Evolutionary conservation across 495 filamentous ascomycete species (phyloP).

Genomic region (Xylaria longipes): DNA sequence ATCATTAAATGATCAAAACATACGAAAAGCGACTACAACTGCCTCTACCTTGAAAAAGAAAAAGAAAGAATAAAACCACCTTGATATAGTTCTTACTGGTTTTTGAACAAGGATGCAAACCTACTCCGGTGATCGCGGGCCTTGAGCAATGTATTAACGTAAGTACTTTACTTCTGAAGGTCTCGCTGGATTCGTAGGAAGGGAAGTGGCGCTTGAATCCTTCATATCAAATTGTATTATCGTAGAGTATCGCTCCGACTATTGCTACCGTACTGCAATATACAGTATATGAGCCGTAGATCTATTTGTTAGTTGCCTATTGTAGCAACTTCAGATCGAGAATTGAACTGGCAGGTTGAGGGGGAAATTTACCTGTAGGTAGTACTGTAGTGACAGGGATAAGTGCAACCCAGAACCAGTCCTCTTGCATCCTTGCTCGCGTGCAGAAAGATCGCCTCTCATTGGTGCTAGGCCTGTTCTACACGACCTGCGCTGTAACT

Average conservation of each 20-base stretch:
- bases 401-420: background rate
- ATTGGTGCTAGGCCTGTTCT: background rate
- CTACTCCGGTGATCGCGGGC: background rate
- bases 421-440: background rate
- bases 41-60: background rate
- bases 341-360: background rate
- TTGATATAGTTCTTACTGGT: background rate
- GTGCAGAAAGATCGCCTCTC: conserved; percentile 1
- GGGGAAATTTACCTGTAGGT: background rate
- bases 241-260: background rate
- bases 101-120: background rate
- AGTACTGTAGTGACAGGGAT: background rate
- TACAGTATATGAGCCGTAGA: background rate
- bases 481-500: background rate
- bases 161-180: background rate
- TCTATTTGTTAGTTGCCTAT: background rate
- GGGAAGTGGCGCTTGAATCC: background rate
- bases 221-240: background rate
- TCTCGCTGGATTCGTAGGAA: background rate
- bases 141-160: background rate
- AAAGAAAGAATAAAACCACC: background rate
- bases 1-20: background rate
- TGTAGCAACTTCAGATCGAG: background rate
- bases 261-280: background rate
- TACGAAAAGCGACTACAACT: background rate